These are phyloP conservation scores for Scheffersomyces lignosus DNA, from an alignment of 805 yeast genomes.

Conservation along the genomic window DNA sequence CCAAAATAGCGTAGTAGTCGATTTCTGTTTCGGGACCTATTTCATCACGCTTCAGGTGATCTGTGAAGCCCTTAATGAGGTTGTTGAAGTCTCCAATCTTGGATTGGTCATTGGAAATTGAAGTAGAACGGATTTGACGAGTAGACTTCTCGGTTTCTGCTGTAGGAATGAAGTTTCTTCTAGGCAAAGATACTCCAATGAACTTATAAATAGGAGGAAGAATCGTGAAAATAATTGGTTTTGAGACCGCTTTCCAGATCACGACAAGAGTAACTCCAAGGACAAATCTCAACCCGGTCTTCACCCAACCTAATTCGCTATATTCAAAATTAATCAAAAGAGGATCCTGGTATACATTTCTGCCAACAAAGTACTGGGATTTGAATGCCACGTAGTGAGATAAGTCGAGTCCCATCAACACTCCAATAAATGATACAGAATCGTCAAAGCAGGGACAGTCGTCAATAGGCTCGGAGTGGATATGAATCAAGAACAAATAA, in stretches of 20 bases:
- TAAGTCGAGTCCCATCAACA: conserved; percentile 72
- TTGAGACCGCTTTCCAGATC: conserved; percentile 73
- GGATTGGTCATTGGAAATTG: conserved; percentile 35
- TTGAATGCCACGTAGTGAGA: conserved; percentile 51
- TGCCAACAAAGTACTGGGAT: conserved; percentile 25
- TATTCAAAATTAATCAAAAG: conserved; percentile 43
- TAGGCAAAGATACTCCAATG: conserved; percentile 38
- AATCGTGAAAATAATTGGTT: conserved; percentile 58
- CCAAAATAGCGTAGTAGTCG: conserved; percentile 42
- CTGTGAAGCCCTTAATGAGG: conserved; percentile 25
- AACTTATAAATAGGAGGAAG: conserved; percentile 60
- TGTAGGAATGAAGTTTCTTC: conserved; percentile 37
- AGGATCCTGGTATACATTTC: conserved; percentile 23
- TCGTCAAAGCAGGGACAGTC: conserved; percentile 97
- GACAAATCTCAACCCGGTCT: conserved; percentile 47
- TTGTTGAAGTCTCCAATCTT: conserved; percentile 26
- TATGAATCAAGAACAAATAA: conserved; percentile 53
- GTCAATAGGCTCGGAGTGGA: conserved; percentile 84
- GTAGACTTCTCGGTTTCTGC: conserved; percentile 34
- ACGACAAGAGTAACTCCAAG: conserved; percentile 65
- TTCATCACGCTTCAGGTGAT: conserved; percentile 17
- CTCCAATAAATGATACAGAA: conserved; percentile 90
- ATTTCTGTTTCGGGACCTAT: conserved; percentile 41
- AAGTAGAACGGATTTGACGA: conserved; percentile 37
- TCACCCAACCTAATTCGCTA: conserved; percentile 41